These are phyloP conservation scores for Acacia pycnantha DNA, from an alignment of 331 rosid genomes.

Conservation along the genomic window DNA sequence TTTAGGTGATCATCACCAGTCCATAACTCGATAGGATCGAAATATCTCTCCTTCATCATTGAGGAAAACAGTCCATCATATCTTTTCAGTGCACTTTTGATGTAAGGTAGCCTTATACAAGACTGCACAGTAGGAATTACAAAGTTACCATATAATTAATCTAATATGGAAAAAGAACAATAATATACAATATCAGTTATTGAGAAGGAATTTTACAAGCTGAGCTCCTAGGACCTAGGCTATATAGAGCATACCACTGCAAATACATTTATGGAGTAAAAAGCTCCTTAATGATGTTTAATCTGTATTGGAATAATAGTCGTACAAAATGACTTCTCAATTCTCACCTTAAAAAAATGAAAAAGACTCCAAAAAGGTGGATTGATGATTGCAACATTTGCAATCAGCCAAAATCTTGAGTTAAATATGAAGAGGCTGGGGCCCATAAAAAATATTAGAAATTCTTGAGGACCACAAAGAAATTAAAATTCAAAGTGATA, in stretches of 20 bases:
- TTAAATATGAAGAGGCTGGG: not conserved
- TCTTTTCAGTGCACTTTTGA: constrained; percentile 62
- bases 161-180: constrained; percentile 22
- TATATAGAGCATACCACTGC: constrained; percentile 8
- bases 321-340: not conserved
- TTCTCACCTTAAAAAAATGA: not conserved
- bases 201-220: not conserved
- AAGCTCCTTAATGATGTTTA: not conserved
- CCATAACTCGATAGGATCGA: constrained; percentile 64
- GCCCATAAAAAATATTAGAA: not conserved
- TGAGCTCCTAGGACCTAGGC: not conserved
- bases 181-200: not conserved
- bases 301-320: not conserved
- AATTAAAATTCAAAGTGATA: constrained; percentile 18
- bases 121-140: constrained; percentile 60
- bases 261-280: not conserved
- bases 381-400: not conserved
- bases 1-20: constrained; percentile 72
- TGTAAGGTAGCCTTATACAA: constrained; percentile 78
- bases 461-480: constrained; percentile 15
- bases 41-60: constrained; percentile 63
- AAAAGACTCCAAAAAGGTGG: constrained; percentile 6
- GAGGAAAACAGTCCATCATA: constrained; percentile 79
- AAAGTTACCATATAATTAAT: constrained; percentile 27
- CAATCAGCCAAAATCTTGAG: not conserved